phyloP scores from a whole-genome alignment of 495 filamentous ascomycete genomes.

The Ramalina intermedia region DNA sequence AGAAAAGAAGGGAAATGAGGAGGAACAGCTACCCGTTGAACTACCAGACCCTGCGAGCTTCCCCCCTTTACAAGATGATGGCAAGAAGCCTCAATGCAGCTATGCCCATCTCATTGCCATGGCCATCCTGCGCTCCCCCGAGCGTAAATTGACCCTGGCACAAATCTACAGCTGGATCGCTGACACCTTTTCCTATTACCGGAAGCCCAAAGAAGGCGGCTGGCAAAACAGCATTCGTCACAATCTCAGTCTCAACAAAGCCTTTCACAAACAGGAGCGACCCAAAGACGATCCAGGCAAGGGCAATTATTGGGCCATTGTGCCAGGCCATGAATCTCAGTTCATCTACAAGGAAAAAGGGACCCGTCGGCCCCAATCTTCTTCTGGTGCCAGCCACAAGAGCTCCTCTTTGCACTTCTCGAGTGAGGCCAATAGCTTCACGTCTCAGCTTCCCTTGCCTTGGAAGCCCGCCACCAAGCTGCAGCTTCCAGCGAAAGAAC shows the following conservation, averaged over 20 bases:
- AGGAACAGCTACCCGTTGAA: conserved; percentile 31
- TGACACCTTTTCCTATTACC: conserved; percentile 81
- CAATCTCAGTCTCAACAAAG: conserved; percentile 94
- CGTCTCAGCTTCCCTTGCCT: conserved; percentile 9
- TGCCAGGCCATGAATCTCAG: conserved; percentile 70
- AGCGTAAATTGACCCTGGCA: conserved; percentile 73
- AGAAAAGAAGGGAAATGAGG: conserved; percentile 43
- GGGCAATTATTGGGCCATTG: conserved; percentile 95
- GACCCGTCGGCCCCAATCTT: conserved; percentile 37
- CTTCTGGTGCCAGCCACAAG: conserved; percentile 13
- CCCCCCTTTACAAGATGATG: conserved; percentile 71
- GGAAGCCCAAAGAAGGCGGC: conserved; percentile 54
- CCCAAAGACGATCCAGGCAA: conserved; percentile 97
- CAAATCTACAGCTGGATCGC: conserved; percentile 99
- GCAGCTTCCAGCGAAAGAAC: conserved; percentile 32
- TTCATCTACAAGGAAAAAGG: conserved; percentile 72
- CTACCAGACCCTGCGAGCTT: conserved; percentile 64
- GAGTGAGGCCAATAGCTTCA: conserved; percentile 8
- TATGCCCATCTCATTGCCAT: conserved; percentile 95
- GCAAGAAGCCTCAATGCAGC: conserved; percentile 75
- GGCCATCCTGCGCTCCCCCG: conserved; percentile 81
- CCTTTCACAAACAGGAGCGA: conserved; percentile 89
- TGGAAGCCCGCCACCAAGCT: neutral
- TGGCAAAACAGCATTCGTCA: conserved; percentile 99
- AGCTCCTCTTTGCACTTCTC: conserved; percentile 5